phyloP scores from a whole-genome alignment of 495 filamentous ascomycete species.

The Neurospora pannonica region DNA sequence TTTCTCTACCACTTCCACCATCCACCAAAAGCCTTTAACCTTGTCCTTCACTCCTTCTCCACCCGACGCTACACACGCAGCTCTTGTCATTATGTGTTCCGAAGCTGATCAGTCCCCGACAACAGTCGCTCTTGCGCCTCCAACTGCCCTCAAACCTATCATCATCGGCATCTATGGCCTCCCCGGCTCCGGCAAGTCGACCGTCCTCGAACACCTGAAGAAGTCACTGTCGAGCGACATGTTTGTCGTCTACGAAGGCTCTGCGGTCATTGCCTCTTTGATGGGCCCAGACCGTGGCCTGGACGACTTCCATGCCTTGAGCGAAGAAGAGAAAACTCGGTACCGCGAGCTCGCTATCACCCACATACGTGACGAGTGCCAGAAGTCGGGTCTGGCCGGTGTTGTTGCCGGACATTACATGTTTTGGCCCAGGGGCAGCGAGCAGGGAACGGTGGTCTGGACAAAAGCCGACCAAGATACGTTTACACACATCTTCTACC shows the following conservation, averaged over 20 bases:
- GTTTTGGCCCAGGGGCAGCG: conserved; percentile 44
- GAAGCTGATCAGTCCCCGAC: not conserved
- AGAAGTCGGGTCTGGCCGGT: conserved; percentile 25
- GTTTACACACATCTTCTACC: conserved; percentile 55
- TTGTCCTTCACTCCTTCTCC: not conserved
- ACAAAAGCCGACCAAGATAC: conserved; percentile 39
- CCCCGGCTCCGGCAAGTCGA: conserved; percentile 52
- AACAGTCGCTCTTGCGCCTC: not conserved
- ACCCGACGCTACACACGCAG: not conserved
- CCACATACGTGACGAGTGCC: conserved; percentile 33
- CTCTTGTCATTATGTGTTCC: not conserved
- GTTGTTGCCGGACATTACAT: conserved; percentile 54
- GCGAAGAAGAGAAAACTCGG: conserved; percentile 28
- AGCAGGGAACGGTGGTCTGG: conserved; percentile 22
- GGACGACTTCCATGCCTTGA: conserved; percentile 36
- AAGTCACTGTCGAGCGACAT: conserved; percentile 22
- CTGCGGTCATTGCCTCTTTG: conserved; percentile 37
- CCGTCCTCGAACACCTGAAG: conserved; percentile 37
- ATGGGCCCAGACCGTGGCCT: conserved; percentile 36
- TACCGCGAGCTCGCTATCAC: conserved; percentile 43
- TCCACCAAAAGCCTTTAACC: not conserved
- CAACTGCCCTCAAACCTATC: conserved; percentile 17
- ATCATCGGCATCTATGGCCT: conserved; percentile 54
- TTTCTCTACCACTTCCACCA: not conserved
- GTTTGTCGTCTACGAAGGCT: conserved; percentile 47